Evolutionary conservation across 768 basidiomycete genomes (phyloP).

Genomic region (Auricularia sp.): DNA sequence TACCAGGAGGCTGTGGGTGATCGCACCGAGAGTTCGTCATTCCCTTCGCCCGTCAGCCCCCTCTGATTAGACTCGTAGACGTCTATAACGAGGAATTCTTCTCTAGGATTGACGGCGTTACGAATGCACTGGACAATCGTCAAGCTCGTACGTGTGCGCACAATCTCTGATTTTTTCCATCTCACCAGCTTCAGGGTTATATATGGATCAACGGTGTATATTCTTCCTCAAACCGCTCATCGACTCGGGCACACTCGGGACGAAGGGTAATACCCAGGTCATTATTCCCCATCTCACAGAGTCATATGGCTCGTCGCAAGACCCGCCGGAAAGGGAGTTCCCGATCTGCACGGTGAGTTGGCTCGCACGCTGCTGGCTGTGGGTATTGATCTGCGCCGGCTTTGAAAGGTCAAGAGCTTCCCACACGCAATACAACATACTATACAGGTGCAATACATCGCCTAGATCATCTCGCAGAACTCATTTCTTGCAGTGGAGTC

Average conservation of each 20-base stretch:
- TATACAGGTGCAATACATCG: constrained; percentile 57
- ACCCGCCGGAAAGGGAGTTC: constrained; percentile 95
- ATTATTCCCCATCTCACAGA: constrained; percentile 90
- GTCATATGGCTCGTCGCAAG: constrained; percentile 95
- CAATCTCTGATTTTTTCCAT: background rate
- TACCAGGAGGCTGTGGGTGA: constrained; percentile 91
- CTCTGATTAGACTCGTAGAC: constrained; percentile 35
- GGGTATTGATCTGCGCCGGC: too few relatives aligned
- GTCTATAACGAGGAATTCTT: constrained; percentile 87
- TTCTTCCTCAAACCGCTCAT: constrained; percentile 92
- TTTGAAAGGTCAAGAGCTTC: constrained; percentile 70
- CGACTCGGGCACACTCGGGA: constrained; percentile 96
- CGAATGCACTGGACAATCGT: constrained; percentile 95
- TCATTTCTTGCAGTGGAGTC: constrained; percentile 62
- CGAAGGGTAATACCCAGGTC: constrained; percentile 96
- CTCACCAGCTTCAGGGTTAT: constrained; percentile 49
- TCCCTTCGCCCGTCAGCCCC: too few relatives aligned
- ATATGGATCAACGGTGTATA: constrained; percentile 98
- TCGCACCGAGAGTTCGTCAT: constrained; percentile 67
- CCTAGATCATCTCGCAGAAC: too few relatives aligned
- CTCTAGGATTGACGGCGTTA: constrained; percentile 78
- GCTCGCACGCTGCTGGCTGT: too few relatives aligned
- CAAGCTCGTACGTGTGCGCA: constrained; percentile 63
- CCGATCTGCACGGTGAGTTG: constrained; percentile 70
- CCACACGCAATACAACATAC: constrained; percentile 97